Percentiles rank a stretch among this genome's conserved stretches.
phyloP scores from a whole-genome alignment of 1,139 yeast species.

The Citeromyces hawaiiensis region DNA sequence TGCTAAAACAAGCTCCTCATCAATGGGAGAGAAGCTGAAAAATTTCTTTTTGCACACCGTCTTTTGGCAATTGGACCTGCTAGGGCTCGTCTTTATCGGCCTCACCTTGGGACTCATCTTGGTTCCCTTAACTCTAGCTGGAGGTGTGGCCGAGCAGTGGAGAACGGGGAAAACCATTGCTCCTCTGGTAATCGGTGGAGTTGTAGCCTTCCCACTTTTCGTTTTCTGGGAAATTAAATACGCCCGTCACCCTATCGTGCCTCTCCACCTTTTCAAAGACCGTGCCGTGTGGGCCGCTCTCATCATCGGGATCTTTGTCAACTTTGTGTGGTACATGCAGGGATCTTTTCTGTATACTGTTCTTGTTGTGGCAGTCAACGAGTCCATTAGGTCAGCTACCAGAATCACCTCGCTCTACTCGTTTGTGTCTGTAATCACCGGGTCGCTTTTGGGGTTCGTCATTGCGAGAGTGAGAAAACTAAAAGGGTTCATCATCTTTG shows the following conservation, averaged over 20 bases:
- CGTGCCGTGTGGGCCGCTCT: slow-evolving; percentile 60
- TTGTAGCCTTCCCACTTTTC: slow-evolving; percentile 39
- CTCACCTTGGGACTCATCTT: slow-evolving; percentile 39
- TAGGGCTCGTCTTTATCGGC: slow-evolving; percentile 37
- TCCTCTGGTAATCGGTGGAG: slow-evolving; percentile 47
- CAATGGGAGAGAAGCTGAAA: slow-evolving; percentile 13
- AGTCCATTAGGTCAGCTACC: slow-evolving; percentile 45
- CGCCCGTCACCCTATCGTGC: slow-evolving; percentile 45
- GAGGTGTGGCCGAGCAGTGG: slow-evolving; percentile 38
- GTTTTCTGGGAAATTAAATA: slow-evolving; percentile 37
- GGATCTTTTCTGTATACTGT: slow-evolving; percentile 57
- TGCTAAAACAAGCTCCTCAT: slow-evolving; percentile 10
- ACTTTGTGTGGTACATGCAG: slow-evolving; percentile 56
- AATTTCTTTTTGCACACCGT: slow-evolving; percentile 17
- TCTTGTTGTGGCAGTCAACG: slow-evolving; percentile 46
- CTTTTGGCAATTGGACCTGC: slow-evolving; percentile 38
- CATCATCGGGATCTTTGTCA: slow-evolving; percentile 35
- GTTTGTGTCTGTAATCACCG: slow-evolving; percentile 51
- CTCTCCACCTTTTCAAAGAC: slow-evolving; percentile 41
- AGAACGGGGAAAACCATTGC: slow-evolving; percentile 41
- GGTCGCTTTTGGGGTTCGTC: slow-evolving; percentile 43
- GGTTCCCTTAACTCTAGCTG: slow-evolving; percentile 41
- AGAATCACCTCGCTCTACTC: slow-evolving; percentile 51
- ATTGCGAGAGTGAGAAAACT: slow-evolving; percentile 37
- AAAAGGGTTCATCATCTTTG: slow-evolving; percentile 48